phyloP scores from a whole-genome alignment of 805 yeast species.

The Lachancea waltii region DNA sequence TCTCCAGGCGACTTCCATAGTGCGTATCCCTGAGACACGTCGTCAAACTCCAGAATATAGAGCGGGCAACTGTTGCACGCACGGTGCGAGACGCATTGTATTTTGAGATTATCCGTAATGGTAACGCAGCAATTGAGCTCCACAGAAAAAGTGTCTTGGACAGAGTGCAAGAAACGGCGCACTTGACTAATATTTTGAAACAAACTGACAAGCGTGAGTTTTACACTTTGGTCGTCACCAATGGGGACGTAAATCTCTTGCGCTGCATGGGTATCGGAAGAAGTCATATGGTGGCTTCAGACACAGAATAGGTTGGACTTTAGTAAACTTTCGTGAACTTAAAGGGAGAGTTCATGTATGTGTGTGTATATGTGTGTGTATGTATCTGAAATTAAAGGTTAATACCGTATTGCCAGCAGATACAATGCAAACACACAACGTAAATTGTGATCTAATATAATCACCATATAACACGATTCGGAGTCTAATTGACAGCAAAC shows the following conservation, averaged over 20 bases:
- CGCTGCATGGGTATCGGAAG: constrained; percentile 1
- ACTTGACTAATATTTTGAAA: constrained; percentile 13
- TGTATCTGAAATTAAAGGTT: neutral
- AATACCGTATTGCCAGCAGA: too few relatives aligned
- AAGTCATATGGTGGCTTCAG: neutral
- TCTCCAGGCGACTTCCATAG: constrained; percentile 26
- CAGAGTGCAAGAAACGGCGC: constrained; percentile 15
- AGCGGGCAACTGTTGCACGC: constrained; percentile 17
- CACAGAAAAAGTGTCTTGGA: constrained; percentile 25
- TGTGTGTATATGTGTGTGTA: too few relatives aligned
- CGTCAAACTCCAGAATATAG: constrained; percentile 26
- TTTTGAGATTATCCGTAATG: constrained; percentile 27
- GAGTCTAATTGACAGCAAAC: too few relatives aligned
- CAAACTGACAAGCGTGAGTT: constrained; percentile 19
- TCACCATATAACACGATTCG: too few relatives aligned
- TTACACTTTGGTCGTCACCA: constrained; percentile 24
- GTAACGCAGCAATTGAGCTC: constrained; percentile 23
- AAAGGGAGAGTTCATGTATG: too few relatives aligned
- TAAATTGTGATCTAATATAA: neutral
- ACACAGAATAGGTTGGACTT: too few relatives aligned
- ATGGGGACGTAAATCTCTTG: constrained; percentile 24
- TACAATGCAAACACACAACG: too few relatives aligned
- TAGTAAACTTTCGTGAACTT: too few relatives aligned
- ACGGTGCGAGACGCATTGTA: constrained; percentile 15
- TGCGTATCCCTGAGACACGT: constrained; percentile 15